Conservation (phyloP, 2,329 filamentous ascomycete species). For the Fusarium sp. region DNA sequence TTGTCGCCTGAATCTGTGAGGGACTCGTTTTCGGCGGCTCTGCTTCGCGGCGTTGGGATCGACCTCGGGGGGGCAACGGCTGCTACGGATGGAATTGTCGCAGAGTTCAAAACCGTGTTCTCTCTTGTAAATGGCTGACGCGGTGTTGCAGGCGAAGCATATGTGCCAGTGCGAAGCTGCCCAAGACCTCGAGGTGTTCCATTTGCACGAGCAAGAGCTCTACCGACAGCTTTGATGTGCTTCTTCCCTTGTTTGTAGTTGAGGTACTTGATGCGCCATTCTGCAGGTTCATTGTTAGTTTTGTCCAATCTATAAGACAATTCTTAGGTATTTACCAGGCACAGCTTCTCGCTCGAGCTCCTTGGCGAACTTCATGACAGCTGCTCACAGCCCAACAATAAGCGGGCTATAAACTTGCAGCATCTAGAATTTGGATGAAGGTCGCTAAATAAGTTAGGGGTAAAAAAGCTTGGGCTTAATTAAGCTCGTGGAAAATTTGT, state of each 20-base stretch:
- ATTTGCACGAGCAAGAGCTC: constrained; percentile 74
- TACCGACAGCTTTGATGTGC: constrained; percentile 83
- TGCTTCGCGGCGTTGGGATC: constrained; percentile 31
- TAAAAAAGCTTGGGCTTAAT: background rate
- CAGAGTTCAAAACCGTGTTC: constrained; percentile 9
- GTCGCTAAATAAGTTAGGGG: background rate
- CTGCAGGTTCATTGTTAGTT: constrained; percentile 49
- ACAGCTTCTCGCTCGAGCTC: constrained; percentile 89
- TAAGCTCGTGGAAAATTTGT: background rate
- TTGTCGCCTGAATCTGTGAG: constrained; percentile 53
- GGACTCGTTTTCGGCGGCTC: constrained; percentile 52
- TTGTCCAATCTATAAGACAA: background rate
- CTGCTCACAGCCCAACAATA: constrained; percentile 20
- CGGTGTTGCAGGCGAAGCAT: constrained; percentile 35
- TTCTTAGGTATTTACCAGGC: constrained; percentile 66
- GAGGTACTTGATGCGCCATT: constrained; percentile 95
- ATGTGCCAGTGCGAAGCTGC: constrained; percentile 48
- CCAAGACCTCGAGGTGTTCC: constrained; percentile 58
- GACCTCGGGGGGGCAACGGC: constrained; percentile 23
- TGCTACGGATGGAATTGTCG: constrained; percentile 19
- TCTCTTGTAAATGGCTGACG: constrained; percentile 26
- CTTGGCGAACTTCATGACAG: constrained; percentile 73
- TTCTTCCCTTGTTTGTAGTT: constrained; percentile 98
- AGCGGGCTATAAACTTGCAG: constrained; percentile 17
- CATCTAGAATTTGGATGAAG: constrained; percentile 19